Evolutionary conservation across 2,329 filamentous ascomycete genomes (phyloP).

Genomic region (Penicillium brasilianum): DNA sequence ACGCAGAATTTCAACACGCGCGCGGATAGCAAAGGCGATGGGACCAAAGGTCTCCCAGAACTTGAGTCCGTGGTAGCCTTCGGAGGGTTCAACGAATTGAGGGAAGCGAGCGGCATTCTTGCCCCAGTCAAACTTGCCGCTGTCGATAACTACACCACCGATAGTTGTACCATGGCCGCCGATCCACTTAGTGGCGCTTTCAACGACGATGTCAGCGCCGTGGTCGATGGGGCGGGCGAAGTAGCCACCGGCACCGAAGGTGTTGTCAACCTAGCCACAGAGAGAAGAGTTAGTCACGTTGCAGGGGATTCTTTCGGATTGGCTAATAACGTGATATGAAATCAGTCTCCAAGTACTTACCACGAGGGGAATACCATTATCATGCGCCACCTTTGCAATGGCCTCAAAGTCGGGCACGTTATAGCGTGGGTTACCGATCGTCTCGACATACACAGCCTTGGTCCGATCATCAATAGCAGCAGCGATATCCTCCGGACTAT

Average conservation of each 20-base stretch:
- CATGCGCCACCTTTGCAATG: slow-evolving; percentile 79
- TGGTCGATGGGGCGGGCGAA: slow-evolving; percentile 85
- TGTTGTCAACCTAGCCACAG: slow-evolving; percentile 79
- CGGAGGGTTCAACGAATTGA: slow-evolving; percentile 83
- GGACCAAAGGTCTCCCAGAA: slow-evolving; percentile 92
- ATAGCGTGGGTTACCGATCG: slow-evolving; percentile 91
- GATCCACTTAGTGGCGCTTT: slow-evolving; percentile 97
- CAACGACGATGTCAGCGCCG: slow-evolving; percentile 90
- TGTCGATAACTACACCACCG: slow-evolving; percentile 82
- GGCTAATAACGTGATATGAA: background rate
- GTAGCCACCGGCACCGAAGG: slow-evolving; percentile 91
- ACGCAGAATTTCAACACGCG: slow-evolving; percentile 86
- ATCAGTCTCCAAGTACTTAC: slow-evolving; percentile 40
- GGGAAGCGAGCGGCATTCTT: slow-evolving; percentile 83
- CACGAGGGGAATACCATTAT: slow-evolving; percentile 69
- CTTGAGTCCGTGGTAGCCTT: slow-evolving; percentile 56
- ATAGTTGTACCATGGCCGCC: slow-evolving; percentile 94
- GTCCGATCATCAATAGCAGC: slow-evolving; percentile 89
- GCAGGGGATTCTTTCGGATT: background rate
- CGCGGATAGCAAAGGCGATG: slow-evolving; percentile 82
- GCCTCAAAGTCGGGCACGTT: slow-evolving; percentile 91
- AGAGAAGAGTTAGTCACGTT: background rate
- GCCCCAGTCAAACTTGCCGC: slow-evolving; percentile 93
- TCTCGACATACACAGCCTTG: slow-evolving; percentile 90
- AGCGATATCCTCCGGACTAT: slow-evolving; percentile 77